Base-by-base conservation (phyloP, 805 yeast species). In the Wickerhamomyces silvicola region DNA sequence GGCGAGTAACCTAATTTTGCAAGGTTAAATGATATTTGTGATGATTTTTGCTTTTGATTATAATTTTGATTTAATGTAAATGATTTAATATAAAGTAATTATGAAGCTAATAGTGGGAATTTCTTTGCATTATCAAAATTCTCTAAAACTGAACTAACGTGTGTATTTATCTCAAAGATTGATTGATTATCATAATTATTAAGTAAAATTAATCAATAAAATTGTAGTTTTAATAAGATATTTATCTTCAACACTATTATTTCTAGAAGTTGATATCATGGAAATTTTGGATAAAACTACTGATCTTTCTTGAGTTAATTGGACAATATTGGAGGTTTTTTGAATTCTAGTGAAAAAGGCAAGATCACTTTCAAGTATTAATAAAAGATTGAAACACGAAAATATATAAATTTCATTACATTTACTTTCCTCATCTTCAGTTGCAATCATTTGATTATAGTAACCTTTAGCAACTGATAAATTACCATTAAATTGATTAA, bases 31-130 rank as follows among this genome's bases (percentile, higher is more conserved):
- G 50, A 39, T 4, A 43, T 18, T 26, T 51, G 55, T 4, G 56
- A 51, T 1, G 49, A 38, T 32, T 51, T 51, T 30, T 51, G 56
- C 22, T 39, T 50, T 30, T 51, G 45, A 31, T 51, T 52, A 2
- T 54, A 50, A 24, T 48, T 50, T n/a, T 46, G 36, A 36, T 46
- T 49, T 21, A 46, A 22, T 3, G 53, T 45, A 3, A 20, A 29
- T 2, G 55, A 48, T 30, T 48, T 46, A 9, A 48, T 16, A 18
- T 45, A 46, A 5, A 51, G 28, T 12, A 48, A 22, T 28, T 48
- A 36, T 2, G 55, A 33, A 6, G 42, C 37, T 11, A 50, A 21
- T 22, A 50, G 15, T 5, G 55, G 52, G 15, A 25, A 41, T 11
- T 32, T 29, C 19, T 42, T 46, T 13, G 48, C 22, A n/a, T 35